Evolutionary conservation across 495 filamentous ascomycete species (phyloP).

Genomic region (Hypoxylon cercidicola): DNA sequence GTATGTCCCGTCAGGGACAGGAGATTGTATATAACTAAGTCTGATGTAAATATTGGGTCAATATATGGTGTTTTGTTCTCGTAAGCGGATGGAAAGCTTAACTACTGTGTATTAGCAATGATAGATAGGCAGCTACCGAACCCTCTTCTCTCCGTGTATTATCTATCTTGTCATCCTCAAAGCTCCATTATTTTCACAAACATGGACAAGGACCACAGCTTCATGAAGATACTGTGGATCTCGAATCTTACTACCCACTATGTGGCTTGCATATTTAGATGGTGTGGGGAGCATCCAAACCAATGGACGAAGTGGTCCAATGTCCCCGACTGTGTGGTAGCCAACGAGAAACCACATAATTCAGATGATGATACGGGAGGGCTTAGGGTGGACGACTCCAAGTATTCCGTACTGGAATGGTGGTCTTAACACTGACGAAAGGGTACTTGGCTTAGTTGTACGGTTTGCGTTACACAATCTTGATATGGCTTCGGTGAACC

Average conservation of each 20-base stretch:
- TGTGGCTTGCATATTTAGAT: neutral
- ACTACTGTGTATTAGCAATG: neutral
- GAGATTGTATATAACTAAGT: too few species aligned
- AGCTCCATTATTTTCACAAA: too few species aligned
- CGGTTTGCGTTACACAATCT: conserved; percentile 21
- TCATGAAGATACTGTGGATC: neutral
- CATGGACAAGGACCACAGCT: neutral
- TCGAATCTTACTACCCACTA: neutral
- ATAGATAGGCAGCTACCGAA: too few species aligned
- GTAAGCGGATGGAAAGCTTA: too few species aligned
- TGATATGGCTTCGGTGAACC: conserved; percentile 31
- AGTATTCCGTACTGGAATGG: neutral
- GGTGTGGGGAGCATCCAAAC: conserved; percentile 2
- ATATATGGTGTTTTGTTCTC: too few species aligned
- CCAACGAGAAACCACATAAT: conserved; percentile 29
- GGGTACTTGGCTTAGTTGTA: conserved; percentile 12
- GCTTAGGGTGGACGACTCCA: neutral
- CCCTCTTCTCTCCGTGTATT: neutral
- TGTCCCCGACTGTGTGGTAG: neutral
- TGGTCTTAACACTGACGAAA: conserved; percentile 6
- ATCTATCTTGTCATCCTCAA: neutral
- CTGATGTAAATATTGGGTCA: too few species aligned
- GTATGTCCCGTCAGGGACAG: too few species aligned
- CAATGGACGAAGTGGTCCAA: conserved; percentile 1
- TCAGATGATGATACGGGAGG: conserved; percentile 10